Percentiles rank a stretch among this genome's conserved stretches.
Evolutionary conservation across 768 basidiomycete species (phyloP).

Genomic region (Trametes cingulata): DNA sequence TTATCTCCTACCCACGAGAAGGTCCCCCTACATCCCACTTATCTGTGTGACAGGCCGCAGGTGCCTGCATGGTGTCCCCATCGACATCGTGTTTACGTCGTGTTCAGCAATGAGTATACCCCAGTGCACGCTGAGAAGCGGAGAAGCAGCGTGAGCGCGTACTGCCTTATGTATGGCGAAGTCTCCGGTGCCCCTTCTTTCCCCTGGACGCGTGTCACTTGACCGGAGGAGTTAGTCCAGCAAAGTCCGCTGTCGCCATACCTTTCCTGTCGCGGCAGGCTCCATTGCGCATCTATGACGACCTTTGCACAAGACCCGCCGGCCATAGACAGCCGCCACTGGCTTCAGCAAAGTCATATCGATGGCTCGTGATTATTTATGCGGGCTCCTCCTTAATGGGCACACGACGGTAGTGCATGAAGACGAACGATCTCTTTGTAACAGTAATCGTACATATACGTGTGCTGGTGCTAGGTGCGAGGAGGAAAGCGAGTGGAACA

Average conservation of each 20-base stretch:
- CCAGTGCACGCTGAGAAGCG: constrained; percentile 13
- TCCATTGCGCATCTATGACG: neutral
- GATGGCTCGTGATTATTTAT: neutral
- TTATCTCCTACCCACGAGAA: constrained; percentile 7
- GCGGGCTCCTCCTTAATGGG: neutral
- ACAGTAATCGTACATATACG: neutral
- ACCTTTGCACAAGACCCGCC: neutral
- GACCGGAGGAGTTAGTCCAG: constrained; percentile 12
- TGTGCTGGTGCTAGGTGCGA: neutral
- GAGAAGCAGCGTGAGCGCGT: constrained; percentile 7
- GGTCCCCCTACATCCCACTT: neutral
- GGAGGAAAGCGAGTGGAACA: neutral
- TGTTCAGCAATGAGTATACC: constrained; percentile 11
- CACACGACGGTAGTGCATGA: neutral
- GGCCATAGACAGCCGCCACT: neutral
- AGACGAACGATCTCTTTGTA: neutral
- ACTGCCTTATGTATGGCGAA: constrained; percentile 8
- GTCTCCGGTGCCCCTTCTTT: neutral
- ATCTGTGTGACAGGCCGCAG: neutral
- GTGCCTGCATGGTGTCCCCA: constrained; percentile 5
- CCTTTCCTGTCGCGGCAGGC: neutral
- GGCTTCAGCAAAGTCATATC: neutral
- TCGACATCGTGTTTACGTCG: constrained; percentile 19
- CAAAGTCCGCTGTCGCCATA: constrained; percentile 9
- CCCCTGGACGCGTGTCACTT: constrained; percentile 15